Evolutionary conservation across 139 green algal species (phyloP), one percentile per base, ranked within the genome.

Genomic region (Deuterostichococcus epilithicus): DNA sequence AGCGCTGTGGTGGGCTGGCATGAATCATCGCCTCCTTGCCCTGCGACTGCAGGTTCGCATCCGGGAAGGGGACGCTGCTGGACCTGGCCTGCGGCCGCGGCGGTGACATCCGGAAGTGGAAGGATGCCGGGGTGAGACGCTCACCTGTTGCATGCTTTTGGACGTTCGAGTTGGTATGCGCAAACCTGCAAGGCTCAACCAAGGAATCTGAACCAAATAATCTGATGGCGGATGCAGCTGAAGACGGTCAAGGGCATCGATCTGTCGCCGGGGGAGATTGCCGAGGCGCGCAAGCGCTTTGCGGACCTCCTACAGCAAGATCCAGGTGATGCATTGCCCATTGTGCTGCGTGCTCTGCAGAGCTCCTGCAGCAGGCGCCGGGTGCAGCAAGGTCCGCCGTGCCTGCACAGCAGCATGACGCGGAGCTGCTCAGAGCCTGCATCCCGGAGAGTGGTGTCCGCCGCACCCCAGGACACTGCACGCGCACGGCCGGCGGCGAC

Each of bases 91-190:
- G 94, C 77, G 94, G 94, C 0, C 82, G 94, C 0, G 94, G 94
- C 1, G 94, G 94, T 1, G 94, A 98, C 83, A 86, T 98, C 13
- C 82, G 84, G 34, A 98, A 98, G 80, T 98, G 94, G 94, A 81
- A 86, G 15, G 82, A 92, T 47, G 83, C 88, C 18, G 47, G 80
- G 75, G 86, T 89, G 76, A 63, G 79, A 20, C 8, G 52, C 20
- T 52, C 10, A 13, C 42, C 42, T 52, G 42, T 23, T 52, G 35
- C 36, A 34, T 20, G 63, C 65, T 33, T 70, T 70, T 70, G 26
- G 23, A 1, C 22, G 32, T 28, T n/a, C n/a, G n/a, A n/a, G n/a
- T n/a, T n/a, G n/a, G n/a, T n/a, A n/a, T n/a, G n/a, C n/a, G n/a
- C n/a, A n/a, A n/a, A n/a, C n/a, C n/a, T n/a, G n/a, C n/a, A n/a